Conservation (phyloP, 257 asterid species). For the Nicotiana undulata region DNA sequence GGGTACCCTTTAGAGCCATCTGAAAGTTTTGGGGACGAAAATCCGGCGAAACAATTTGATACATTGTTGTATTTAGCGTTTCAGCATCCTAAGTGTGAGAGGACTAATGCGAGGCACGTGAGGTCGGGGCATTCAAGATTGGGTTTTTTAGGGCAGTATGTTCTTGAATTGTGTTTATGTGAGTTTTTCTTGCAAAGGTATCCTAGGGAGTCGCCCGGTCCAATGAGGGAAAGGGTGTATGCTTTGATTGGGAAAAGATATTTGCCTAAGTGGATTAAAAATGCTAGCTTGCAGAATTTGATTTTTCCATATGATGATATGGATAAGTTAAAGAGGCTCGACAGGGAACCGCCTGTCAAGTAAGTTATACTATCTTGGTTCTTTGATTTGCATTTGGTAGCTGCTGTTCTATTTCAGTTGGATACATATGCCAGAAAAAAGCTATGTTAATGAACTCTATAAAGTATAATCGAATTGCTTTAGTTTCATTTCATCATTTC, state of each 20-base stretch:
- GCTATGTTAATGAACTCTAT: background rate
- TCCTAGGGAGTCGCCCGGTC: constrained; percentile 96
- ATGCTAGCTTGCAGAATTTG: constrained; percentile 89
- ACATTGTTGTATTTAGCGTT: constrained; percentile 80
- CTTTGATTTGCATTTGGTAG: background rate
- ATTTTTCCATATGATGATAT: constrained; percentile 82
- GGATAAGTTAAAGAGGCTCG: constrained; percentile 67
- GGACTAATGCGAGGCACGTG: constrained; percentile 81
- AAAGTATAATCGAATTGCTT: background rate
- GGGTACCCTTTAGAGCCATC: constrained; percentile 93
- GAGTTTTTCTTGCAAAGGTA: constrained; percentile 92
- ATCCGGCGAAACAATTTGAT: constrained; percentile 88
- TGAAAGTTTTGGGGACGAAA: constrained; percentile 66
- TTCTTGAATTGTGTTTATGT: constrained; percentile 75
- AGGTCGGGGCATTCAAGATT: constrained; percentile 81
- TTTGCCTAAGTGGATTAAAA: constrained; percentile 76
- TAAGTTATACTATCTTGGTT: constrained; percentile 28
- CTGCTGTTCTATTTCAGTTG: background rate
- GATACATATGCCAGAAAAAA: background rate
- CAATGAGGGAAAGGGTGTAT: constrained; percentile 95
- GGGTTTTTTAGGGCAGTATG: constrained; percentile 77
- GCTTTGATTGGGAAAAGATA: constrained; percentile 88
- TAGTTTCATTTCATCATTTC: background rate
- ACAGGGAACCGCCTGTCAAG: constrained; percentile 88
- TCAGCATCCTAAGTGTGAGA: constrained; percentile 89